Conservation (phyloP, 2,329 filamentous ascomycete genomes). For the Colletotrichum limetticola region DNA sequence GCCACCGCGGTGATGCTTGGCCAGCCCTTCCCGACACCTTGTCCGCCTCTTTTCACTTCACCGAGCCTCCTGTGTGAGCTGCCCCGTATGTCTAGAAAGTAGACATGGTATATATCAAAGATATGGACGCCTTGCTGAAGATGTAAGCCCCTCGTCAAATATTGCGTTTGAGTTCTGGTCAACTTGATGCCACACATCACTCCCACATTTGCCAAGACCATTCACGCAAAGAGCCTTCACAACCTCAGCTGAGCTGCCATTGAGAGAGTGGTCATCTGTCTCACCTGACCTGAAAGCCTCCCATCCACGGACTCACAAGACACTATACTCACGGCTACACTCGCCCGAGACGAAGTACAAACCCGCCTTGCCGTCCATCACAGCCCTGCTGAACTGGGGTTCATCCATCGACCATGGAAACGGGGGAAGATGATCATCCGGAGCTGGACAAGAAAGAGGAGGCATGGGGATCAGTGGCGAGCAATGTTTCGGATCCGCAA, state of each 20-base stretch:
- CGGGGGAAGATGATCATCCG: not conserved
- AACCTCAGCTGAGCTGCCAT: not conserved
- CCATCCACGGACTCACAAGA: not conserved
- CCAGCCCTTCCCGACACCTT: not conserved
- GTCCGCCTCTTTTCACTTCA: conserved; percentile 1
- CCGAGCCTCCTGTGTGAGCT: not conserved
- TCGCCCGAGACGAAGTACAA: not conserved
- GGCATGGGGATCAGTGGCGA: conserved; percentile 44
- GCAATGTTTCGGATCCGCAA: conserved; percentile 44
- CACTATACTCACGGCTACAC: not conserved
- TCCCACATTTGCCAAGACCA: not conserved
- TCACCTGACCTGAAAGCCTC: not conserved
- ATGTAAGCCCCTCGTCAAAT: not conserved
- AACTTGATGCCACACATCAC: not conserved
- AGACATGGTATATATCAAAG: conserved; percentile 21
- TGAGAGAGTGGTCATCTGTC: not conserved
- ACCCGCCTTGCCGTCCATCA: not conserved
- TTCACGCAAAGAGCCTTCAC: not conserved
- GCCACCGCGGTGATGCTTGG: conserved; percentile 26
- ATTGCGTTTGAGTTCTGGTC: not conserved
- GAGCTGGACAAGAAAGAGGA: conserved; percentile 1
- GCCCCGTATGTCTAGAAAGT: not conserved
- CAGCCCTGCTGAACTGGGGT: not conserved
- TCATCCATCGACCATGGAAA: not conserved
- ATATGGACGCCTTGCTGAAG: not conserved